Conservation (phyloP, 1,284 basidiomycete species). For the Cutaneotrichosporon cavernicola region DNA sequence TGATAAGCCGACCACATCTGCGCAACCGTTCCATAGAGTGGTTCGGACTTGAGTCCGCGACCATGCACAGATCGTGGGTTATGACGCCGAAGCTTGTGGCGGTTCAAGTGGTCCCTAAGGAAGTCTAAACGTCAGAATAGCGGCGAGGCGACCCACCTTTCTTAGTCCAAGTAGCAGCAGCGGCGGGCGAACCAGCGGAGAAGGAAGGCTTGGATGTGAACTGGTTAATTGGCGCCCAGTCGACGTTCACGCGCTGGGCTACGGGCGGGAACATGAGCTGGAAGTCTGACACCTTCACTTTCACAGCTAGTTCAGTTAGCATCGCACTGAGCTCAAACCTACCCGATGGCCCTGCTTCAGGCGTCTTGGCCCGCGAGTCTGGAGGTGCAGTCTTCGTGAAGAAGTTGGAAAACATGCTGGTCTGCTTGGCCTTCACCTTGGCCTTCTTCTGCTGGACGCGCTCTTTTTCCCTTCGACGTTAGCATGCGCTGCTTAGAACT, state of each 20-base stretch:
- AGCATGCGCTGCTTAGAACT: not conserved
- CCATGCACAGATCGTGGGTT: constrained; percentile 22
- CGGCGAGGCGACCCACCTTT: constrained; percentile 7
- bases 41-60: constrained; percentile 41
- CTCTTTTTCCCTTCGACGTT: constrained; percentile 36
- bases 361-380: not conserved
- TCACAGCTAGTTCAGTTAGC: constrained; percentile 6
- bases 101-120: constrained; percentile 32
- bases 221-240: constrained; percentile 37
- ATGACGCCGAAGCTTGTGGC: constrained; percentile 15
- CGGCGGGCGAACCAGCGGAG: not conserved
- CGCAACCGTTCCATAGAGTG: constrained; percentile 37
- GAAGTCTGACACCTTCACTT: constrained; percentile 28
- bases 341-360: constrained; percentile 27
- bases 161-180: constrained; percentile 12
- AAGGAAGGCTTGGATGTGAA: constrained; percentile 5
- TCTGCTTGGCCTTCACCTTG: constrained; percentile 37
- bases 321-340: not conserved
- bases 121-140: constrained; percentile 30
- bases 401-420: constrained; percentile 35
- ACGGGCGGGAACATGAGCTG: constrained; percentile 36
- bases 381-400: constrained; percentile 28
- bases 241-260: constrained; percentile 30
- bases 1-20: constrained; percentile 43
- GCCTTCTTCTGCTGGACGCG: constrained; percentile 39